These are phyloP conservation scores for Xerocomus amazonicus DNA, from an alignment of 1,284 basidiomycete species.

Conservation along the genomic window DNA sequence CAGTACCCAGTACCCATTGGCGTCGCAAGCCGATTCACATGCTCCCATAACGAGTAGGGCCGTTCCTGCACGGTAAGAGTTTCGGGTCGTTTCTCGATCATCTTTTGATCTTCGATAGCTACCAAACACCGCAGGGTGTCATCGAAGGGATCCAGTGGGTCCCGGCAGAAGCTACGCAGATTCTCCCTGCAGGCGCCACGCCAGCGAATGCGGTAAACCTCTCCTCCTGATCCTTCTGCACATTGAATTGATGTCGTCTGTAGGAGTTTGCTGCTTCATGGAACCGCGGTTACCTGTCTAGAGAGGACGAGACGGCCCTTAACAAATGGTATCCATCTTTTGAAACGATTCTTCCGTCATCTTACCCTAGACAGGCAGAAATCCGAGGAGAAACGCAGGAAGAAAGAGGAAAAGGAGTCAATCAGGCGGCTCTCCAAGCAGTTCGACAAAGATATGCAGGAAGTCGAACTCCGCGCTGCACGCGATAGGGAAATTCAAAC, in stretches of 20 bases:
- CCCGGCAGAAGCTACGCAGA: constrained; percentile 60
- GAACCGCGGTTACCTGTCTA: constrained; percentile 41
- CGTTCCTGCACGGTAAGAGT: constrained; percentile 58
- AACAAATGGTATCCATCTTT: constrained; percentile 47
- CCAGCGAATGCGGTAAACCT: constrained; percentile 52
- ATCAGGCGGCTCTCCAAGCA: constrained; percentile 49
- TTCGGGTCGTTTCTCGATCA: constrained; percentile 1
- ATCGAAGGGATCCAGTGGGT: constrained; percentile 75
- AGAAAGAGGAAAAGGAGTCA: constrained; percentile 54
- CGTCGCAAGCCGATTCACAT: constrained; percentile 16
- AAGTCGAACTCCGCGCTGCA: constrained; percentile 49
- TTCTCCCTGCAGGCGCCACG: constrained; percentile 54
- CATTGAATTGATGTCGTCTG: constrained; percentile 5
- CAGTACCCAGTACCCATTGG: constrained; percentile 24
- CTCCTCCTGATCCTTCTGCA: background rate
- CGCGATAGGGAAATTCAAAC: constrained; percentile 50
- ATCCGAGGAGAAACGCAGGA: constrained; percentile 54
- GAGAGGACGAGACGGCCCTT: constrained; percentile 41
- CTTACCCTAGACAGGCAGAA: constrained; percentile 44
- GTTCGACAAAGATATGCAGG: constrained; percentile 43
- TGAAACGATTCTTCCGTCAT: background rate
- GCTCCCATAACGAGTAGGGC: constrained; percentile 42
- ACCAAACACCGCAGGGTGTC: constrained; percentile 63
- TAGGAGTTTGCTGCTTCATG: constrained; percentile 61
- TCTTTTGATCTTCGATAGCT: constrained; percentile 42